phyloP scores from a whole-genome alignment of 1,284 basidiomycete genomes.

The Cutaneotrichosporon cavernicola region DNA sequence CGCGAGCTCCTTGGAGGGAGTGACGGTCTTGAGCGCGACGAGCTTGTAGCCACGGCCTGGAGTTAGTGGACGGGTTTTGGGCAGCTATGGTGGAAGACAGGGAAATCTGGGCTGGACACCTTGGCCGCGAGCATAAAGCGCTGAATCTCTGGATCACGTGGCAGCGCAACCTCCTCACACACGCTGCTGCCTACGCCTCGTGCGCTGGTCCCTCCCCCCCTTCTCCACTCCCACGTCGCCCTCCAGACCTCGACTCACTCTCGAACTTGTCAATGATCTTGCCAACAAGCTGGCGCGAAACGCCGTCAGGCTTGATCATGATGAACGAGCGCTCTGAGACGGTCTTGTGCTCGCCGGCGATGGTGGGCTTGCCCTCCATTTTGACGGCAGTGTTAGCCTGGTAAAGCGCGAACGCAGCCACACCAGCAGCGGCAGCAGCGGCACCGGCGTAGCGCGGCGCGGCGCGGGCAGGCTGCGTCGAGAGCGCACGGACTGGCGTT shows the following conservation, averaged over 20 bases:
- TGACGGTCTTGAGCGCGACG: constrained; percentile 50
- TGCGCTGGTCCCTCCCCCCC: neutral
- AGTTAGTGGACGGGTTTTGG: neutral
- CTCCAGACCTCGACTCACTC: constrained; percentile 27
- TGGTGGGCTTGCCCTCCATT: constrained; percentile 53
- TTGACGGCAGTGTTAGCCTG: constrained; percentile 33
- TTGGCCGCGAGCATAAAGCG: too few relatives aligned
- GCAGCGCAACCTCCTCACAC: too few relatives aligned
- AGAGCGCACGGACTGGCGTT: constrained; percentile 42
- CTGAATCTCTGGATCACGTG: too few relatives aligned
- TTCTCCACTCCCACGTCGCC: neutral
- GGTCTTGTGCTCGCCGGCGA: constrained; percentile 55
- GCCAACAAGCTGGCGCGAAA: constrained; percentile 48
- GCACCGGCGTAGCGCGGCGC: constrained; percentile 32
- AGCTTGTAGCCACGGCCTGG: constrained; percentile 51
- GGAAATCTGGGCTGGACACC: too few relatives aligned
- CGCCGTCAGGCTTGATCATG: constrained; percentile 54
- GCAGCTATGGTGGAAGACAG: neutral
- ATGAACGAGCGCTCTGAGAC: constrained; percentile 54
- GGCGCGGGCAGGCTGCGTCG: constrained; percentile 37
- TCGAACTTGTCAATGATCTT: constrained; percentile 50
- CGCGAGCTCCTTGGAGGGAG: constrained; percentile 45
- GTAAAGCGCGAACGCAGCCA: constrained; percentile 42
- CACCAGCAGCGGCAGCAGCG: constrained; percentile 34
- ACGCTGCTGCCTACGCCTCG: neutral